Evolutionary conservation across 2,329 filamentous ascomycete species (phyloP).

Genomic region (Microthyrium microscopicum): DNA sequence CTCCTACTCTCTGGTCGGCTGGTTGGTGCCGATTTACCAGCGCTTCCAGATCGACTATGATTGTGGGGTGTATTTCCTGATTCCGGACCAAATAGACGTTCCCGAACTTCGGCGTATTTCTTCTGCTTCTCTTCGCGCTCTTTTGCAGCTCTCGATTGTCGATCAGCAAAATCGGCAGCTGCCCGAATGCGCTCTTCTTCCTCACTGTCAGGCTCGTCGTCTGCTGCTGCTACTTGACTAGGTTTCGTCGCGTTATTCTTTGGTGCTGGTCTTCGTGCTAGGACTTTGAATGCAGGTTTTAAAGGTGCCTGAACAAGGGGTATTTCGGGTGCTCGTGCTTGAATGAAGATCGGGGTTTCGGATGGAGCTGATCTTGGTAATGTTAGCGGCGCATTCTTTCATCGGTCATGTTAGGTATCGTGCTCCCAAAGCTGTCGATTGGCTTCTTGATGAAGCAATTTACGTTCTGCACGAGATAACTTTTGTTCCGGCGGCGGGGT

Average conservation of each 20-base stretch:
- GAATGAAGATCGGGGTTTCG: slow-evolving; percentile 58
- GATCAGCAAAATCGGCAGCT: slow-evolving; percentile 56
- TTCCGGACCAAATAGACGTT: slow-evolving; percentile 59
- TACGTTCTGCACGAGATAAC: slow-evolving; percentile 57
- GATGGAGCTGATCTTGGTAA: slow-evolving; percentile 26
- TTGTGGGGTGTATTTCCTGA: not conserved
- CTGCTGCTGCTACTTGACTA: slow-evolving; percentile 25
- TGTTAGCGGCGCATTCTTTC: slow-evolving; percentile 5
- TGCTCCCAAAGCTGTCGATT: slow-evolving; percentile 82
- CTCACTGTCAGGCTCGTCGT: slow-evolving; percentile 46
- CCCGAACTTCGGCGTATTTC: slow-evolving; percentile 74
- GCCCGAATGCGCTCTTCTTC: slow-evolving; percentile 42
- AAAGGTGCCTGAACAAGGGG: slow-evolving; percentile 56
- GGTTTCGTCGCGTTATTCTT: slow-evolving; percentile 33
- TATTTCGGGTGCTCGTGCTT: slow-evolving; percentile 43
- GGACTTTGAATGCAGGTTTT: slow-evolving; percentile 68
- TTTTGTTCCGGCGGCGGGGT: slow-evolving; percentile 28
- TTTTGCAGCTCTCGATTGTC: slow-evolving; percentile 57
- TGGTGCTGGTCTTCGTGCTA: slow-evolving; percentile 62
- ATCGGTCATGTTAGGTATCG: slow-evolving; percentile 20
- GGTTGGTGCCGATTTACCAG: slow-evolving; percentile 9
- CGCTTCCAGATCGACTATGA: slow-evolving; percentile 5
- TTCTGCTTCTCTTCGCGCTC: slow-evolving; percentile 81
- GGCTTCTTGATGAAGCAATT: slow-evolving; percentile 64
- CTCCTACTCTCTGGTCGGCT: slow-evolving; percentile 17